Conservation (phyloP, 345 rosid genomes). For the Salix dunnii region DNA sequence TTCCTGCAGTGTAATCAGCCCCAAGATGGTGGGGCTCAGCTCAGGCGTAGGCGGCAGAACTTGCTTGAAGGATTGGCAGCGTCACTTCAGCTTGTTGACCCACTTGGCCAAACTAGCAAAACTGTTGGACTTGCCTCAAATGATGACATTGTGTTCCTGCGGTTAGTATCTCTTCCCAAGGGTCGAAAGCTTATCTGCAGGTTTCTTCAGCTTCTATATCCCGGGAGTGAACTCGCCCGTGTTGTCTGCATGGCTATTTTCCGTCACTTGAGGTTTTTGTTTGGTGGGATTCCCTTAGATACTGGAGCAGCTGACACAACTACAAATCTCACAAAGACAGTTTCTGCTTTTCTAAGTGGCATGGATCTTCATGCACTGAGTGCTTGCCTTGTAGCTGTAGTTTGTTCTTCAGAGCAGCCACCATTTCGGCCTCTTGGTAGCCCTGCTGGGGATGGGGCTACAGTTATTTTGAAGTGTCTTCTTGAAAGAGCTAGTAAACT, state of each 20-base stretch:
- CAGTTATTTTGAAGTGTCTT: conserved; percentile 62
- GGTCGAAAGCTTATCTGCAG: conserved; percentile 67
- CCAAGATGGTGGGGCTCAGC: conserved; percentile 81
- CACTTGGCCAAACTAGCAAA: conserved; percentile 62
- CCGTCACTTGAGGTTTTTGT: conserved; percentile 85
- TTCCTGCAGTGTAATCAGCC: conserved; percentile 60
- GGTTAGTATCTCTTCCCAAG: conserved; percentile 75
- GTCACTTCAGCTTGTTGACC: conserved; percentile 89
- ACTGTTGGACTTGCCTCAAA: conserved; percentile 48
- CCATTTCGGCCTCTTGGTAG: conserved; percentile 94
- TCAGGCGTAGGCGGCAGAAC: conserved; percentile 64
- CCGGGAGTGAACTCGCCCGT: conserved; percentile 80
- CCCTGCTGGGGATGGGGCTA: conserved; percentile 85
- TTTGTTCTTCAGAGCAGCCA: conserved; percentile 96
- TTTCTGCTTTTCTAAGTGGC: conserved; percentile 55
- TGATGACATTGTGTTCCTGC: conserved; percentile 75
- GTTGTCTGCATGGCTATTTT: conserved; percentile 88
- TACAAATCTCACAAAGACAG: conserved; percentile 54
- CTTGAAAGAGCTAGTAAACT: conserved; percentile 86
- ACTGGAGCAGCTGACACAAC: conserved; percentile 59
- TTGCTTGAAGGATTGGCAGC: conserved; percentile 83
- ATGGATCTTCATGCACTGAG: conserved; percentile 91
- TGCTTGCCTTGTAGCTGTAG: conserved; percentile 95
- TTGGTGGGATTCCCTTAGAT: conserved; percentile 76
- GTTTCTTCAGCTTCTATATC: conserved; percentile 72